Evolutionary conservation across 345 rosid species (phyloP).

Genomic region (Theobroma cacao): DNA sequence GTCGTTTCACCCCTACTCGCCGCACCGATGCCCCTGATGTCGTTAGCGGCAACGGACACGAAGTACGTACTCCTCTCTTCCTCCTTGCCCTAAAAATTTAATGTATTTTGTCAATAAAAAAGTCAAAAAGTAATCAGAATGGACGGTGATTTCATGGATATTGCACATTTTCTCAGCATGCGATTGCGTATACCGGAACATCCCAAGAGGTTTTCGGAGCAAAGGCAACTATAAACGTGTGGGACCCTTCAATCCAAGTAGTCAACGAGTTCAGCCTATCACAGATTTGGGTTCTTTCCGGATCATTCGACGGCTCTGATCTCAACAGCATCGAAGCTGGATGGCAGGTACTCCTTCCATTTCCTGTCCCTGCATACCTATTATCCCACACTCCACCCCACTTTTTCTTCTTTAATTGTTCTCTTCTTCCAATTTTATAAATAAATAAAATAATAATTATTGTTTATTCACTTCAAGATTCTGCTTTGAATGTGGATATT

Average conservation of each 20-base stretch:
- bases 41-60: slow-evolving; percentile 71
- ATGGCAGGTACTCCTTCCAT: slow-evolving; percentile 85
- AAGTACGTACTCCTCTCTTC: no score
- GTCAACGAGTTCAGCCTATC: slow-evolving; percentile 97
- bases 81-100: no score
- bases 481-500: not conserved
- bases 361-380: slow-evolving; percentile 24
- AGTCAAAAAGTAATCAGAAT: not conserved
- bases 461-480: not conserved
- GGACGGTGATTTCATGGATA: not conserved
- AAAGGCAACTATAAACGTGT: slow-evolving; percentile 87
- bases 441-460: not conserved
- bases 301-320: slow-evolving; percentile 93
- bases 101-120: no score
- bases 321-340: slow-evolving; percentile 99
- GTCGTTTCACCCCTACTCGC: slow-evolving; percentile 19
- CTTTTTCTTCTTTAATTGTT: not conserved
- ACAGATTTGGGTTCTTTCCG: slow-evolving; percentile 94
- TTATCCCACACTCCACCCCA: not conserved
- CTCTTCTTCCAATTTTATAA: not conserved
- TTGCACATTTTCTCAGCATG: slow-evolving; percentile 56
- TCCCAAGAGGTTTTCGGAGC: slow-evolving; percentile 76
- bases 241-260: slow-evolving; percentile 85
- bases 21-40: slow-evolving; percentile 73
- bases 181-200: slow-evolving; percentile 83